Evolutionary conservation across 306 rosid genomes (phyloP).

Genomic region (Cicer arietinum): DNA sequence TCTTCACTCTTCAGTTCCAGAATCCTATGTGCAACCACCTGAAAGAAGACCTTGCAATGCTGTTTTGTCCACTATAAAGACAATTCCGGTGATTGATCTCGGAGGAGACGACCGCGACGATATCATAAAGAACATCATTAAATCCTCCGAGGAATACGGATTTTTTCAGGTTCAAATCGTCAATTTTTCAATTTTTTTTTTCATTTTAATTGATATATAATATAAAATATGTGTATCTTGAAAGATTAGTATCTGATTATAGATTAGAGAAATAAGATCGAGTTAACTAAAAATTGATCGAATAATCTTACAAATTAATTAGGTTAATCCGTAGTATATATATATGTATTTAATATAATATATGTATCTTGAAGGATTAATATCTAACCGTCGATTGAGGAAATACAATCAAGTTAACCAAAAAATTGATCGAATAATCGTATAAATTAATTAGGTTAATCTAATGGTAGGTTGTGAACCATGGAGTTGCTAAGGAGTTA

Average conservation of each 20-base stretch:
- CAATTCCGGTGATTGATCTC: slow-evolving; percentile 66
- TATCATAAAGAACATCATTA: slow-evolving; percentile 46
- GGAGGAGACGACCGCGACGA: slow-evolving; percentile 44
- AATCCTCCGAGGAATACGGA: slow-evolving; percentile 62
- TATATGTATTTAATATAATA: neutral
- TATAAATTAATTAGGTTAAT: neutral
- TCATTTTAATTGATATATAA: neutral
- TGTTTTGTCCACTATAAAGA: neutral
- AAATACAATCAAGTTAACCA: too few relatives aligned
- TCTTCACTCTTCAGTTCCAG: slow-evolving; percentile 43
- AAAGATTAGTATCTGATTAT: neutral
- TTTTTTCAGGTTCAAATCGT: slow-evolving; percentile 65
- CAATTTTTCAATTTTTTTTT: neutral
- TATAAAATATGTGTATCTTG: neutral
- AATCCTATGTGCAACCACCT: slow-evolving; percentile 50
- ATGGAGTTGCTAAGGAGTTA: slow-evolving; percentile 59
- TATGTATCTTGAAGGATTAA: neutral
- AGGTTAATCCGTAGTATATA: too few relatives aligned
- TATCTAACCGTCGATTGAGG: neutral
- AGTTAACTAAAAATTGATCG: neutral
- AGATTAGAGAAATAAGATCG: too few relatives aligned
- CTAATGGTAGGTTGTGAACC: slow-evolving; percentile 59
- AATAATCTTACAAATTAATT: too few relatives aligned
- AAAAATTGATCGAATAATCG: neutral
- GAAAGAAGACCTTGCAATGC: slow-evolving; percentile 48